These are phyloP conservation scores for Glaciozyma martinii DNA, from an alignment of 768 basidiomycete genomes.

Conservation along the genomic window DNA sequence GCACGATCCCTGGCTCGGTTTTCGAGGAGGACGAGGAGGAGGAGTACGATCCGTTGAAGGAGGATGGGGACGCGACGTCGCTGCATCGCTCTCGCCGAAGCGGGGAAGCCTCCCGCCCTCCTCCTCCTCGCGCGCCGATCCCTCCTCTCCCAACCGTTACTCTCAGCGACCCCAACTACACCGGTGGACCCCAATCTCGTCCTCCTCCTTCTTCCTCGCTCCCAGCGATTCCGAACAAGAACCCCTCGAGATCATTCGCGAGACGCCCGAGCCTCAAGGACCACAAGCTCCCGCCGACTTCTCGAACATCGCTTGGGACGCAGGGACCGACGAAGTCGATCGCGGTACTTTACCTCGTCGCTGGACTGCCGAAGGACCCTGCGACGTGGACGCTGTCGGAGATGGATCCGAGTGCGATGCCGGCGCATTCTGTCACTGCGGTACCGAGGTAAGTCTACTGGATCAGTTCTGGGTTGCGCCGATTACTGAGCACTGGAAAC, in stretches of 20 bases:
- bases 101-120: background rate
- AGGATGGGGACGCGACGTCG: background rate
- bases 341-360: conserved; percentile 36
- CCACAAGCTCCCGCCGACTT: too few species aligned
- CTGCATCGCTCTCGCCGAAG: background rate
- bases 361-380: conserved; percentile 74
- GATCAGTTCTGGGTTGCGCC: too few species aligned
- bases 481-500: too few species aligned
- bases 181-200: background rate
- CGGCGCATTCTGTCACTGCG: conserved; percentile 74
- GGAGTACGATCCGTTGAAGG: background rate
- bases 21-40: background rate
- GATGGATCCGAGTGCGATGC: conserved; percentile 40
- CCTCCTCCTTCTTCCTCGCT: background rate
- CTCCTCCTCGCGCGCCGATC: background rate
- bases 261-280: too few species aligned
- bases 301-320: too few species aligned
- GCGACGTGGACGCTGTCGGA: conserved; percentile 68
- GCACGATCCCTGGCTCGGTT: background rate
- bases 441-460: conserved; percentile 49
- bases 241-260: background rate
- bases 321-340: too few species aligned
- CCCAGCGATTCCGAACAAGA: background rate
- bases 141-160: background rate
- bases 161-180: background rate